phyloP scores from a whole-genome alignment of 1,139 yeast species.

The Wickerhamomyces sp. region DNA sequence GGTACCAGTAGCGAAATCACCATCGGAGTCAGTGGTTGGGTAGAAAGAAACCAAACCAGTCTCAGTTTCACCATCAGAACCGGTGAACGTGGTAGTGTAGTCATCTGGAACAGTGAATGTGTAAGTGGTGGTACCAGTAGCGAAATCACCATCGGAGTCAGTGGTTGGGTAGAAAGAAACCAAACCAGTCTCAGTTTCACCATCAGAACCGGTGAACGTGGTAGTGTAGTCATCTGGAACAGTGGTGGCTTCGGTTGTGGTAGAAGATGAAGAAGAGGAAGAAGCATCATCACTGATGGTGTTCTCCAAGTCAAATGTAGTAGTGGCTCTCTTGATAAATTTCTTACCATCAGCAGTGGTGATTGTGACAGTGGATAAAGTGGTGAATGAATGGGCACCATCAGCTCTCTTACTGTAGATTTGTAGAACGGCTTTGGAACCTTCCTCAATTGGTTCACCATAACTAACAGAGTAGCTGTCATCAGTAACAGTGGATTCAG shows the following conservation, averaged over 20 bases:
- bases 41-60: not conserved
- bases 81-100: no score
- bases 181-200: not conserved
- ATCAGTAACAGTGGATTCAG: not conserved
- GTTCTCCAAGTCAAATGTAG: constrained; percentile 1
- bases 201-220: not conserved
- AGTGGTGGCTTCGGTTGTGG: not conserved
- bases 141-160: no score
- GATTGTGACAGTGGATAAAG: not conserved
- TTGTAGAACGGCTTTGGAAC: not conserved
- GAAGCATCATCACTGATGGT: not conserved
- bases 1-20: no score
- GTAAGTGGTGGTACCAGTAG: not conserved
- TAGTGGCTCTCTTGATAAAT: constrained; percentile 2
- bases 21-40: no score
- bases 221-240: no score
- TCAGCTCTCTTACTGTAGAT: not conserved
- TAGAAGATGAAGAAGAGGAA: not conserved
- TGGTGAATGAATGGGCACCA: constrained; percentile 1
- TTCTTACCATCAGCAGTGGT: not conserved
- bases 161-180: no score
- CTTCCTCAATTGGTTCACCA: not conserved
- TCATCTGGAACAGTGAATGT: no score
- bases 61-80: not conserved
- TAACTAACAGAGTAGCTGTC: not conserved